These are phyloP conservation scores for Selaginella tamariscina DNA, from an alignment of 75 land plant species.

Conservation along the genomic window DNA sequence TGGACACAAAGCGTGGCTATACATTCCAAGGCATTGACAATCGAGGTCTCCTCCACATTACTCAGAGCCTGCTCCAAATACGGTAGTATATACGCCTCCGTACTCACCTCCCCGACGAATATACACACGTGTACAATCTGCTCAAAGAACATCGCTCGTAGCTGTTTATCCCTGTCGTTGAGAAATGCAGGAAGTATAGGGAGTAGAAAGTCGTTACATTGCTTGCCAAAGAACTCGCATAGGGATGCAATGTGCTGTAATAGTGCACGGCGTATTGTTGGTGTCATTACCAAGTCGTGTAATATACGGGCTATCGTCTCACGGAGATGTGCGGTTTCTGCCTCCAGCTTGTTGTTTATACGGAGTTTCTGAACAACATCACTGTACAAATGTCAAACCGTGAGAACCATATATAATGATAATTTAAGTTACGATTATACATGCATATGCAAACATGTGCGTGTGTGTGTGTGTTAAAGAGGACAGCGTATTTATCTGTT, in stretches of 20 bases:
- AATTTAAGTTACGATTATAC: too few species aligned
- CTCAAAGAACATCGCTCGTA: conserved; percentile 77
- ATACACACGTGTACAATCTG: conserved; percentile 86
- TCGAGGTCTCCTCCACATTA: conserved; percentile 71
- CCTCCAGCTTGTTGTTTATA: too few species aligned
- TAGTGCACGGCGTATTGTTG: conserved; percentile 84
- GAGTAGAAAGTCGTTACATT: conserved; percentile 80
- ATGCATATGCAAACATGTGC: too few species aligned
- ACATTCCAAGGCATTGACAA: conserved; percentile 92
- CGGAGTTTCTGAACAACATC: background rate
- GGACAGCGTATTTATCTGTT: too few species aligned
- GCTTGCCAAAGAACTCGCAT: conserved; percentile 87
- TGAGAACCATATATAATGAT: too few species aligned
- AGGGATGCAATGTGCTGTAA: conserved; percentile 61
- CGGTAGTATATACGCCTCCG: conserved; percentile 92
- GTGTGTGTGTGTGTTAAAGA: too few species aligned
- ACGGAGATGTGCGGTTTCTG: conserved; percentile 67
- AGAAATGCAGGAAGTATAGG: conserved; percentile 97
- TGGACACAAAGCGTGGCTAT: conserved; percentile 57
- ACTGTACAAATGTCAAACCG: background rate
- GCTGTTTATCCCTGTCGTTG: conserved; percentile 89
- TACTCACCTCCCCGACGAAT: conserved; percentile 92
- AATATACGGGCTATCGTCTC: conserved; percentile 79
- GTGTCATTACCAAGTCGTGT: conserved; percentile 97
- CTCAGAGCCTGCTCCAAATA: conserved; percentile 89